A percentile compares a stretch with the other conserved stretches of the same genome.
Evolutionary conservation across 768 basidiomycete genomes (phyloP).

Genomic region (Tephrocybe sp.): DNA sequence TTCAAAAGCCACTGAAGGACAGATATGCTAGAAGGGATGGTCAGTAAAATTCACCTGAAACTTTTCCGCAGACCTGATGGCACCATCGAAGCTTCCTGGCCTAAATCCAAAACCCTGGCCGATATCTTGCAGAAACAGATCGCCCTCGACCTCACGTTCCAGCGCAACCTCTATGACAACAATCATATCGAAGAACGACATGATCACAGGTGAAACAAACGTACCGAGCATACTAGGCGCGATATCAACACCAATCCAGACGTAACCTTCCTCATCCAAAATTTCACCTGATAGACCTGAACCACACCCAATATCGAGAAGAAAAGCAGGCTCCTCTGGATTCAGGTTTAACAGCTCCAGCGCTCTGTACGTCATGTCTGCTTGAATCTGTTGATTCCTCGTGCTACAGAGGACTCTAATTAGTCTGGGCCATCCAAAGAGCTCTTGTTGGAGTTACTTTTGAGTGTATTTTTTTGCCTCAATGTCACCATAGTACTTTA

Average conservation of each 20-base stretch:
- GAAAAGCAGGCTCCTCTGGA: constrained; percentile 73
- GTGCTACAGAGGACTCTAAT: constrained; percentile 51
- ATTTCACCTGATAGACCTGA: constrained; percentile 97
- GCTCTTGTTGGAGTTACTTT: constrained; percentile 56
- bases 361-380: constrained; percentile 96
- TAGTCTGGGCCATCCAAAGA: constrained; percentile 15
- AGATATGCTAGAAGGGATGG: constrained; percentile 67
- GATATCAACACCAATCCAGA: constrained; percentile 94
- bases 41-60: background rate
- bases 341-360: constrained; percentile 88
- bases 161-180: constrained; percentile 82
- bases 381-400: constrained; percentile 95
- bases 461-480: constrained; percentile 97
- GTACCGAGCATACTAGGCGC: constrained; percentile 96
- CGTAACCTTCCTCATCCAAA: constrained; percentile 89
- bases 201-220: constrained; percentile 22
- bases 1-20: constrained; percentile 99
- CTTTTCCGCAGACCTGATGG: constrained; percentile 70
- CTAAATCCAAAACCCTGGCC: constrained; percentile 98
- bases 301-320: constrained; percentile 96
- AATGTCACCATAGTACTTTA: constrained; percentile 92
- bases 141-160: constrained; percentile 93
- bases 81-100: constrained; percentile 96
- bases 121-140: constrained; percentile 95
- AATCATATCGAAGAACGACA: background rate